phyloP scores from a whole-genome alignment of 2,329 filamentous ascomycete genomes.

The Apiospora koreana region DNA sequence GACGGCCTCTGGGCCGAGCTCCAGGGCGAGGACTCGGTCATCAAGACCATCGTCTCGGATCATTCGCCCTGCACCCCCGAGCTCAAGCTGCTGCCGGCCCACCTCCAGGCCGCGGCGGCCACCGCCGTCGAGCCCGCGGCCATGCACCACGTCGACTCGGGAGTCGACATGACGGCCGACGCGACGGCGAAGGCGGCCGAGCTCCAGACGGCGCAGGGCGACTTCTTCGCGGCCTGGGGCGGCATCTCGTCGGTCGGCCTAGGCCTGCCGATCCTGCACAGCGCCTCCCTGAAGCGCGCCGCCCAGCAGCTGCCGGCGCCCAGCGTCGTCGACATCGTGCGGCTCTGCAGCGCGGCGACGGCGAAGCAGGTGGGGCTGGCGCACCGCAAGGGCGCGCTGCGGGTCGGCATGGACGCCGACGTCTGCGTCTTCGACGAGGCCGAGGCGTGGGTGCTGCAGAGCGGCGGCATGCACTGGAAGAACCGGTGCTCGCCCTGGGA shows the following conservation, averaged over 20 bases:
- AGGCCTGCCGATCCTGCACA: constrained; percentile 88
- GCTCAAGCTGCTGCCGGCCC: constrained; percentile 80
- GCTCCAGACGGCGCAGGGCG: constrained; percentile 51
- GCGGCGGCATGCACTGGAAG: constrained; percentile 87
- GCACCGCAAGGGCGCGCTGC: constrained; percentile 78
- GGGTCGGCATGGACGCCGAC: constrained; percentile 83
- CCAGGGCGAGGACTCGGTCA: constrained; percentile 68
- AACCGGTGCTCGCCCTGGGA: constrained; percentile 93
- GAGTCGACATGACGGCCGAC: constrained; percentile 48
- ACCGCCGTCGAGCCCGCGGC: constrained; percentile 26
- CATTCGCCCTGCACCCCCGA: constrained; percentile 96
- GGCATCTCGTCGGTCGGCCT: constrained; percentile 94
- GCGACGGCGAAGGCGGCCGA: constrained; percentile 36
- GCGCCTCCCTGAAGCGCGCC: constrained; percentile 66
- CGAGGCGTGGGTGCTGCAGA: constrained; percentile 72
- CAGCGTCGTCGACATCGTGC: constrained; percentile 75
- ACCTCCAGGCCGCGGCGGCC: constrained; percentile 51
- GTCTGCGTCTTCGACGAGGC: constrained; percentile 89
- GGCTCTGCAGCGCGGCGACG: constrained; percentile 84
- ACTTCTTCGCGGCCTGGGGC: constrained; percentile 97
- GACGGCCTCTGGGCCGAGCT: constrained; percentile 88
- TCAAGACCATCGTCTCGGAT: constrained; percentile 90
- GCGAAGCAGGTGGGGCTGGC: constrained; percentile 84
- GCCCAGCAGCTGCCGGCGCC: constrained; percentile 44
- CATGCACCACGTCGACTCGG: constrained; percentile 54